phyloP scores from a whole-genome alignment of 441 rosid genomes.

The Pelargonium exstipulatum region DNA sequence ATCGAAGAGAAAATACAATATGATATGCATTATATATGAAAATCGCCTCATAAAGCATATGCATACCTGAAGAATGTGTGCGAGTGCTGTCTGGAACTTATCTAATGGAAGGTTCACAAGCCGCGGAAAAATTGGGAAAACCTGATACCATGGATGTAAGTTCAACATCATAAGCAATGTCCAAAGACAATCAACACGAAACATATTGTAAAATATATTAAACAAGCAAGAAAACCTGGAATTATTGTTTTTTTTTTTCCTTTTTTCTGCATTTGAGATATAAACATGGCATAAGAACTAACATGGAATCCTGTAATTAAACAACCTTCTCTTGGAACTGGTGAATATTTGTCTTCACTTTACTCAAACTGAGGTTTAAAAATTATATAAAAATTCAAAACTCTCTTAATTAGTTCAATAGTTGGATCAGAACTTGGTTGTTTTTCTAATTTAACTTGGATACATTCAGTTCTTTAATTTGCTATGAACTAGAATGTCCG shows the following conservation, averaged over 20 bases:
- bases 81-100: slow-evolving; percentile 96
- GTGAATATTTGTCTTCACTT: background rate
- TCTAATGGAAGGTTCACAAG: slow-evolving; percentile 88
- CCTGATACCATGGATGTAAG: slow-evolving; percentile 42
- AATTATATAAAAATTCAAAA: slow-evolving; percentile 1
- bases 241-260: too few relatives aligned
- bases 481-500: background rate
- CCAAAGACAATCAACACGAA: background rate
- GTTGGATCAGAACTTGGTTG: background rate
- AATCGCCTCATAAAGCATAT: slow-evolving; percentile 17
- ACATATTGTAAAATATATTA: background rate
- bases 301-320: background rate
- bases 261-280: background rate
- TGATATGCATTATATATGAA: background rate
- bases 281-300: background rate
- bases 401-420: background rate
- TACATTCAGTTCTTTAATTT: background rate
- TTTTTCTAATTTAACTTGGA: slow-evolving; percentile 6
- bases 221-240: background rate
- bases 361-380: background rate
- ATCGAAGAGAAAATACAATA: background rate
- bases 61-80: slow-evolving; percentile 90
- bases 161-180: slow-evolving; percentile 13
- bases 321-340: background rate
- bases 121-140: slow-evolving; percentile 90